These are phyloP conservation scores for Verticillium dahliae DNA, from an alignment of 2,329 filamentous ascomycete species.

Conservation along the genomic window DNA sequence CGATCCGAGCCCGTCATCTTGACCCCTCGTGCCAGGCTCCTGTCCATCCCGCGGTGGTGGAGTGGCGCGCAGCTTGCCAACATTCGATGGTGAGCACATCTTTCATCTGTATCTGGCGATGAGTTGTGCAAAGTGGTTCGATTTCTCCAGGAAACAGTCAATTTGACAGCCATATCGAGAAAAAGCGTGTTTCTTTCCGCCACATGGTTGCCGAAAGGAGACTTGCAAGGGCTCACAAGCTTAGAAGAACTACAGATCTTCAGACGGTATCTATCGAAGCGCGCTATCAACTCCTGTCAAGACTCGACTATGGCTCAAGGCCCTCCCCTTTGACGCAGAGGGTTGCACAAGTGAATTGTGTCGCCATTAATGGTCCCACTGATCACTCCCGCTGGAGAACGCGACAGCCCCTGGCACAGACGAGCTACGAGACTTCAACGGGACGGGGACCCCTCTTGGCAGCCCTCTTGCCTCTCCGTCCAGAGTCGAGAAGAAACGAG, in stretches of 20 bases:
- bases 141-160: conserved; percentile 16
- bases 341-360: not conserved
- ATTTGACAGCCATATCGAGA: conserved; percentile 10
- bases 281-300: not conserved
- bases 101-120: conserved; percentile 13
- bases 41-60: not conserved
- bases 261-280: not conserved
- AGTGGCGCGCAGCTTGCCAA: conserved; percentile 7
- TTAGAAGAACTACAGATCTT: not conserved
- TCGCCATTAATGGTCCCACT: not conserved
- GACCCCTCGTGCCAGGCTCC: not conserved
- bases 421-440: not conserved
- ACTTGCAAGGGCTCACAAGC: not conserved
- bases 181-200: conserved; percentile 8
- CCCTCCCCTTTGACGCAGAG: not conserved
- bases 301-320: not conserved
- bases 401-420: not conserved
- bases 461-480: not conserved
- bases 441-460: not conserved
- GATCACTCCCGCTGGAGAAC: not conserved
- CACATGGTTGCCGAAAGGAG: conserved; percentile 4
- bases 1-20: not conserved
- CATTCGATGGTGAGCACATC: conserved; percentile 17
- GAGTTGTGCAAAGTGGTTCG: conserved; percentile 18
- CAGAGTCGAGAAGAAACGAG: not conserved